These are phyloP conservation scores for Oryza brachyantha DNA, from an alignment of 176 grass and related monocot species.

Conservation along the genomic window DNA sequence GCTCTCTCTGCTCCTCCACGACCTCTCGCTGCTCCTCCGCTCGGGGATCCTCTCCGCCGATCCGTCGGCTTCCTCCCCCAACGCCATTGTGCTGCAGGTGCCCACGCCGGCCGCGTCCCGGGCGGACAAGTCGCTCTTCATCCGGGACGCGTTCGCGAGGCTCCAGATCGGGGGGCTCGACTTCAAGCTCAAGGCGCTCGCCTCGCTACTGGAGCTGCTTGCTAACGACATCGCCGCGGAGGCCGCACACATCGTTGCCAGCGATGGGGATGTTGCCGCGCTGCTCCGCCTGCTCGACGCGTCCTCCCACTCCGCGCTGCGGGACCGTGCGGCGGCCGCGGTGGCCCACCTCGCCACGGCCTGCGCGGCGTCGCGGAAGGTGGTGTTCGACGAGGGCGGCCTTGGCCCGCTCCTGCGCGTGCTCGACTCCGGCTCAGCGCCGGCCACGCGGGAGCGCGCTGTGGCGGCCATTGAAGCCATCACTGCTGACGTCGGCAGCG, in stretches of 20 bases:
- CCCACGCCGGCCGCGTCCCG: conserved; percentile 49
- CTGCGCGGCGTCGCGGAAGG: conserved; percentile 53
- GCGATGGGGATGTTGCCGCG: conserved; percentile 50
- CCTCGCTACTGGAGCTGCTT: conserved; percentile 67
- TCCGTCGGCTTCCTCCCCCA: conserved; percentile 11
- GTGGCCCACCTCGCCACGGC: conserved; percentile 53
- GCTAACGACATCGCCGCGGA: conserved; percentile 30
- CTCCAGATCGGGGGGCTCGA: conserved; percentile 84
- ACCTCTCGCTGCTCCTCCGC: conserved; percentile 57
- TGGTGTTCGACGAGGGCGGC: conserved; percentile 73
- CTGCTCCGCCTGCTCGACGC: conserved; percentile 78
- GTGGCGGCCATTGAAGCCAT: conserved; percentile 61
- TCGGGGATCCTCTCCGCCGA: conserved; percentile 41
- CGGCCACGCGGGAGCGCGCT: conserved; percentile 44
- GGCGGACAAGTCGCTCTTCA: conserved; percentile 56
- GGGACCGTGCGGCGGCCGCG: conserved; percentile 47
- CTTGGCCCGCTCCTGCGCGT: conserved; percentile 74
- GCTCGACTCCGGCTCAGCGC: conserved; percentile 48
- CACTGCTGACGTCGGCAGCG: conserved; percentile 43
- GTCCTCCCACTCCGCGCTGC: conserved; percentile 60
- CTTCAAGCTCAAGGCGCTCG: conserved; percentile 76
- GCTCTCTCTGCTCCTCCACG: conserved; percentile 68
- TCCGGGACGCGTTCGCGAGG: conserved; percentile 72
- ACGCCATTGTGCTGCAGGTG: conserved; percentile 67
- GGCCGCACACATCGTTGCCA: conserved; percentile 45